Conservation (phyloP, 208 protist genomes). For the Wallacemonas sp. region DNA sequence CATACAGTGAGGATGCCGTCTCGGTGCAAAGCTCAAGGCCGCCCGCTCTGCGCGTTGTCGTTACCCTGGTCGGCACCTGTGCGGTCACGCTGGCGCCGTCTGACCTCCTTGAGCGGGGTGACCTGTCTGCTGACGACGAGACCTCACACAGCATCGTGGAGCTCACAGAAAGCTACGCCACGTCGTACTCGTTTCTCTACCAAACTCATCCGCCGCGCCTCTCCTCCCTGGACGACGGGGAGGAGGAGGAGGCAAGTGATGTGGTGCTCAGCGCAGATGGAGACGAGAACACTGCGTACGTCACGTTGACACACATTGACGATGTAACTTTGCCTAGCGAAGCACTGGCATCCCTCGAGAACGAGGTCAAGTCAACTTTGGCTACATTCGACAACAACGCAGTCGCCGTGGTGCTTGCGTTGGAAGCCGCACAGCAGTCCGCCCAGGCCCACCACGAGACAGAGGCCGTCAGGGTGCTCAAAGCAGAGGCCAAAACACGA, state of each 20-base stretch:
- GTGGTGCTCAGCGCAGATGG: too few species aligned
- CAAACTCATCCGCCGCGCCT: too few species aligned
- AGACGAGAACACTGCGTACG: too few species aligned
- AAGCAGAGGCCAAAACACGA: not conserved
- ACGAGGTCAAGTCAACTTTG: not conserved
- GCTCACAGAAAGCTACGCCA: not conserved
- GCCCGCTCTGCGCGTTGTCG: not conserved
- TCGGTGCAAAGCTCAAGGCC: not conserved
- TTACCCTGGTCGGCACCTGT: constrained; percentile 10
- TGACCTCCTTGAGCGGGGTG: not conserved
- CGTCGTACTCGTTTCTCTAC: not conserved
- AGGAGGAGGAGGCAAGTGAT: too few species aligned
- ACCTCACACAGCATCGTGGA: constrained; percentile 3
- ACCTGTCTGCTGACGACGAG: not conserved
- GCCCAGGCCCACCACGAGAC: constrained; percentile 1
- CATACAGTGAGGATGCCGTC: constrained; percentile 3
- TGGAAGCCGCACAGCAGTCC: constrained; percentile 2
- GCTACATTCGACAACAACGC: constrained; percentile 3
- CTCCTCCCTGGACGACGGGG: too few species aligned
- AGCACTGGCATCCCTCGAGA: not conserved
- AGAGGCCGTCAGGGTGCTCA: not conserved
- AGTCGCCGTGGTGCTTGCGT: constrained; percentile 1
- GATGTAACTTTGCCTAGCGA: constrained; percentile 3
- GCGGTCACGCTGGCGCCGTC: constrained; percentile 7
- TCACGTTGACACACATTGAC: not conserved